Base-by-base conservation (phyloP, 768 basidiomycete genomes). In the Rubroboletus pulcherrimus region DNA sequence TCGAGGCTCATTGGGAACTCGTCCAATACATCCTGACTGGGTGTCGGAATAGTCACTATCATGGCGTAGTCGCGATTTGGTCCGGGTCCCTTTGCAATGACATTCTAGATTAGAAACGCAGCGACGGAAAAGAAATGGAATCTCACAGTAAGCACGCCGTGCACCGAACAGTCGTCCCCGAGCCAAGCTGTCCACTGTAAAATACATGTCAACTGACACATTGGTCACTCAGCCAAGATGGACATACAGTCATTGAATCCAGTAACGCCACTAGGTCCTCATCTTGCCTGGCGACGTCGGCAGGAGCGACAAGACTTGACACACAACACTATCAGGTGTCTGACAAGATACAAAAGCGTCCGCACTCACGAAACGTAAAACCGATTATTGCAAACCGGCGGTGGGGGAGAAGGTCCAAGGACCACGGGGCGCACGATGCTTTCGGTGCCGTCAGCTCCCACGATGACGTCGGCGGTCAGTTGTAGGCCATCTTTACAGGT, bases 361-460 rank as follows among this genome's bases (percentile, higher is more conserved):
- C 1, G 3, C 6, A 33, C 65, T 51, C 42, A 65, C 66, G 35
- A 57, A 21, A 68, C 46, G 6, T 54, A 59, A 29, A 56, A 49
- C 1, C 60, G 47, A 29, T 56, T 56, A 9, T 67, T 66, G 35
- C 15, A 21, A 15, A 64, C 62, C 15, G 62, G 51, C 0, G 24
- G 19, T 7, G 53, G 62, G 0, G 45, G 19, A 12, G n/a, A 51
- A 1, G 57, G 11, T 1, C 67, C 67, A 2, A 68, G 68, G 21
- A 76, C 62, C 5, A 80, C 63, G 7, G 71, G 59, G 9, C 67
- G 66, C 9, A 77, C 71, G 34, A 77, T 39, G 21, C 82, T 84
- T 33, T 71, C 63, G n/a, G 73, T 73, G 9, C 85, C 85, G 65
- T 86, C 85, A 4, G 85, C 85, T 11, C 81, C 84, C 5, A 86